Evolutionary conservation across 768 basidiomycete genomes (phyloP), one percentile per base, ranked within the genome.

Genomic region (Epithele typhae): DNA sequence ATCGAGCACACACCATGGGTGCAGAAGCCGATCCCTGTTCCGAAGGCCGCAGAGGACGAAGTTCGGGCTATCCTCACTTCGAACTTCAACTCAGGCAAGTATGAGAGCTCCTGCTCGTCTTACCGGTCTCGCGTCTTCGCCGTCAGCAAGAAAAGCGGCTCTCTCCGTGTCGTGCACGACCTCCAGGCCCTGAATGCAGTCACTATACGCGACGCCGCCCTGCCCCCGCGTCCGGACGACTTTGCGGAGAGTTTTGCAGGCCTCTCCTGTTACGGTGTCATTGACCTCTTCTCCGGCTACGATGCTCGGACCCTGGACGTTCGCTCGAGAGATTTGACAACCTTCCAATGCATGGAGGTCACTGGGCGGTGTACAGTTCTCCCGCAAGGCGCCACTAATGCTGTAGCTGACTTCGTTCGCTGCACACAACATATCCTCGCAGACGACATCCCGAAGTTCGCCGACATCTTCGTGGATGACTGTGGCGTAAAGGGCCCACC

Each of bases 91-190:
- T 59, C 67, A 1, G 70, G 68, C 4, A 61, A 68, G 0, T 73
- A 71, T 40, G 64, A 73, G 46, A 59, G 64, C 11, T 64, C 62
- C 1, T 58, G 66, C 6, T 64, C 65, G 0, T 64, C 65, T 0
- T 75, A 73, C 40, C 50, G 64, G 5, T 65, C 65, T 0, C 34
- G 57, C 2, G 71, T 68, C 70, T 73, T 74, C 41, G 61, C 57
- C 18, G 68, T 73, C 0, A 24, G 62, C 0, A 74, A 74, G 51
- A 67, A 68, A 37, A 62, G 50, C 49, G 67, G 59, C 4, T 51
- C 46, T 4, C 46, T 59, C 0, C 44, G 65, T 5, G 55, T 71
- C 2, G 69, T 76, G 0, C 70, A 72, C 39, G 62, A 68, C 37
- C 46, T 74, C 0, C 62, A 69, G 41, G 68, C 66, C 0, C 54